Percentiles rank a stretch among this genome's conserved stretches.
phyloP scores from a whole-genome alignment of 1,284 basidiomycete species.

The Hypsizygus ulmarius region DNA sequence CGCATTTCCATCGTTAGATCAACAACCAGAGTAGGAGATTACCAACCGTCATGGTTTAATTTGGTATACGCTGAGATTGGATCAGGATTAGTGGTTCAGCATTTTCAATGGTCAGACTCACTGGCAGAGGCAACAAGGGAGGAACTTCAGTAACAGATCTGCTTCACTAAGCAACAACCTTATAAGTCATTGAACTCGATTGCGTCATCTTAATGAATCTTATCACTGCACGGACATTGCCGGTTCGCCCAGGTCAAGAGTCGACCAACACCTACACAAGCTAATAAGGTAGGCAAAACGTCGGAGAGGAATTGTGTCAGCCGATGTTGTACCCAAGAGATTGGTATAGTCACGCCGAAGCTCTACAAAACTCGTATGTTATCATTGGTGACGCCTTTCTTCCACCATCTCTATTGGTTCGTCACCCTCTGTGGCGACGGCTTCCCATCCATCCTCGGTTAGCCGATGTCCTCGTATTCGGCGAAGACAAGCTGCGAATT shows the following conservation, averaged over 20 bases:
- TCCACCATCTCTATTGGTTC: conserved; percentile 64
- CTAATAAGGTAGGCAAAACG: no score
- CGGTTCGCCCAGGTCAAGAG: neutral
- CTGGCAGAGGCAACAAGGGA: neutral
- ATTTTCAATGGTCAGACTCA: no score
- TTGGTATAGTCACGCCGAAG: neutral
- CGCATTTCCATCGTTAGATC: conserved; percentile 7
- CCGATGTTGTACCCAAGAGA: neutral
- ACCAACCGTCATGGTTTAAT: conserved; percentile 12
- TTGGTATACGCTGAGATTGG: no score
- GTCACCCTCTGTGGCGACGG: conserved; percentile 70
- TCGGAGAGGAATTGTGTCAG: no score
- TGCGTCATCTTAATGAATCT: conserved; percentile 14
- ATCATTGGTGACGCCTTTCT: conserved; percentile 30
- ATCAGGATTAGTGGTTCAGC: no score
- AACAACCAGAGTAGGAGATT: neutral
- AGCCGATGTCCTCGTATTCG: conserved; percentile 50
- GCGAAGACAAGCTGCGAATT: conserved; percentile 40
- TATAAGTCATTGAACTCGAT: conserved; percentile 12
- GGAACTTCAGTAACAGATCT: neutral
- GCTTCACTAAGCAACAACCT: conserved; percentile 3
- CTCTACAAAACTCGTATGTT: conserved; percentile 1
- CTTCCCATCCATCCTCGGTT: conserved; percentile 66
- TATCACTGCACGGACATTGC: conserved; percentile 3
- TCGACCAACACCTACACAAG: no score